Evolutionary conservation across 2,329 filamentous ascomycete genomes (phyloP), one percentile per base, ranked within the genome.

Genomic region (Myrmaecium sp.): DNA sequence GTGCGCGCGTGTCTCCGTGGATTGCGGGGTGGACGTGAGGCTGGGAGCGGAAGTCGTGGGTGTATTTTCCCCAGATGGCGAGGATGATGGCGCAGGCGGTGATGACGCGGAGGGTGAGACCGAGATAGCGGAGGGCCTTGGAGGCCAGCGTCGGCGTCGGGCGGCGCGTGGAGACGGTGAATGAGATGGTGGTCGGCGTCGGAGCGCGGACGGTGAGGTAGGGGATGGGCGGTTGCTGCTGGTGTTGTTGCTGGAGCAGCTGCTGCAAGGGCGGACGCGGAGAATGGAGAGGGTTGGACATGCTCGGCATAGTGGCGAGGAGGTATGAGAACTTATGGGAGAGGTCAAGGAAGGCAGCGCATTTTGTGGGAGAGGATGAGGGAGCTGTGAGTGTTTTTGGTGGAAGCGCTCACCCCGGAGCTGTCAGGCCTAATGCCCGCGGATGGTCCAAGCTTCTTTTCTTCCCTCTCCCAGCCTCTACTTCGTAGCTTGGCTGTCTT

Each of bases 101-200:
- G 3, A 59, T 34, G 11, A 65, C 58, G 3, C 60, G 30, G 5
- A 62, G 32, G 25, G 66, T 37, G 22, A 56, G 47, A 17, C 61
- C 29, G 33, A 51, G 47, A 37, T 55, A 58, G 5, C 55, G 36
- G 24, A 59, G 30, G 30, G 51, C 57, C 22, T 28, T 28, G 8
- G 62, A 54, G 9, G 59, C 42, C 17, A 64, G 41, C 10, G 57
- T 64, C 6, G 48, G 49, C 18, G 52, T 54, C 8, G 51, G 44
- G 8, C 78, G 70, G 23, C 72, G 69, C 31, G 84, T 94, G 18
- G 84, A 89, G 30, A 94, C 80, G 16, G 78, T 91, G 62, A 86
- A 95, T 38, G 80, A 77, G 47, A 80, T 74, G n/a, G 89, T 93
- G 3, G 83, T 91, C 24, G 81, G 75, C 14, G 89, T 61, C 8